These are phyloP conservation scores for Globisporangium spiculum DNA, from an alignment of 352 stramenopile genomes.

Conservation along the genomic window DNA sequence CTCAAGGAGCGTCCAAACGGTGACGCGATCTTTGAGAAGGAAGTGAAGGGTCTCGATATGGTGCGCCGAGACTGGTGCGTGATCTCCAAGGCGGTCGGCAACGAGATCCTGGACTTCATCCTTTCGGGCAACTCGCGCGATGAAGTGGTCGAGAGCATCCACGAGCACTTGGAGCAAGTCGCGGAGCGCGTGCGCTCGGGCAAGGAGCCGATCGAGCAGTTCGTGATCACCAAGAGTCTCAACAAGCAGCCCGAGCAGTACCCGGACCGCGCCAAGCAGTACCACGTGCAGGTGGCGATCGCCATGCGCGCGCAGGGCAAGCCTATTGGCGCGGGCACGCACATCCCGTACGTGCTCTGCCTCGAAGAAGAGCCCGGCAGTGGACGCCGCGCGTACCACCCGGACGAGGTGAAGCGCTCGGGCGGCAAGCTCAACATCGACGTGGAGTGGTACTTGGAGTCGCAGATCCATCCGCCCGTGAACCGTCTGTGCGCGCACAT, in stretches of 20 bases:
- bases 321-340: slow-evolving; percentile 96
- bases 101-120: slow-evolving; percentile 97
- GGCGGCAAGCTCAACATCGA: slow-evolving; percentile 89
- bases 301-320: slow-evolving; percentile 94
- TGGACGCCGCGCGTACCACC: slow-evolving; percentile 78
- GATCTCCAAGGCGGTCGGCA: slow-evolving; percentile 96
- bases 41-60: slow-evolving; percentile 98
- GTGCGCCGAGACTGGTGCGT: slow-evolving; percentile 98
- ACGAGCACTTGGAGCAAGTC: slow-evolving; percentile 93
- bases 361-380: slow-evolving; percentile 78
- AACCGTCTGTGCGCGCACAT: slow-evolving; percentile 98
- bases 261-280: slow-evolving; percentile 94
- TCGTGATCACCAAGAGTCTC: slow-evolving; percentile 99
- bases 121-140: slow-evolving; percentile 93
- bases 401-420: slow-evolving; percentile 78
- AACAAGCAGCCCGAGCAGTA: slow-evolving; percentile 99
- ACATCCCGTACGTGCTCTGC: slow-evolving; percentile 99
- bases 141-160: slow-evolving; percentile 95
- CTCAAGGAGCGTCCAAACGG: slow-evolving; percentile 81
- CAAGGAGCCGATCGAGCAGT: slow-evolving; percentile 95
- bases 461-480: slow-evolving; percentile 96
- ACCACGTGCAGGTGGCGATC: slow-evolving; percentile 98
- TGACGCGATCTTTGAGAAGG: slow-evolving; percentile 88
- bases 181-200: slow-evolving; percentile 92
- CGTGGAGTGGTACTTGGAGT: slow-evolving; percentile 97